These are phyloP conservation scores for Colletotrichum limetticola DNA, from an alignment of 2,329 filamentous ascomycete genomes.

Conservation along the genomic window DNA sequence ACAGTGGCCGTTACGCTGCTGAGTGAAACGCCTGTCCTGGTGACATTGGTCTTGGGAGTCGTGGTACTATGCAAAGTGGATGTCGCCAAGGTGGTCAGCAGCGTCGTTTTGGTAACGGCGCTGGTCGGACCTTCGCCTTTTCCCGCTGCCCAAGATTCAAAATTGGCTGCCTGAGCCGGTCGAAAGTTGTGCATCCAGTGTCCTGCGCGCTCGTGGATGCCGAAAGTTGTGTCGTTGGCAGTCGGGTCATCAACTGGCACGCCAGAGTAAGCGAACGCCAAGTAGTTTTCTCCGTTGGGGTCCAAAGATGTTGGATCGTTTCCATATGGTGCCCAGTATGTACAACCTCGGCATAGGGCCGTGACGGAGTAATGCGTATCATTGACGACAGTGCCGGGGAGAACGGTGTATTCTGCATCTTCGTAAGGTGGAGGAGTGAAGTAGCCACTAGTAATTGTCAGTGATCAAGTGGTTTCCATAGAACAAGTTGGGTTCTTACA, in stretches of 20 bases:
- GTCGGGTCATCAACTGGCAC: slow-evolving; percentile 50
- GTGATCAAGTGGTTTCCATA: background rate
- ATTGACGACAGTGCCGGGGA: slow-evolving; percentile 48
- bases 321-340: slow-evolving; percentile 54
- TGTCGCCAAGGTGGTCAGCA: slow-evolving; percentile 28
- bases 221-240: slow-evolving; percentile 49
- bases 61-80: slow-evolving; percentile 27
- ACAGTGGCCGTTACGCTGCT: slow-evolving; percentile 8
- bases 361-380: slow-evolving; percentile 49
- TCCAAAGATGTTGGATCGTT: slow-evolving; percentile 50
- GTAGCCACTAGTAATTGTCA: slow-evolving; percentile 44
- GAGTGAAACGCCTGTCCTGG: slow-evolving; percentile 16
- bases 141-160: slow-evolving; percentile 42
- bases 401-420: slow-evolving; percentile 45
- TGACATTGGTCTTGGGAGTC: slow-evolving; percentile 22
- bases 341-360: slow-evolving; percentile 51
- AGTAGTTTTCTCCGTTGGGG: slow-evolving; percentile 47
- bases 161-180: slow-evolving; percentile 46
- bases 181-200: slow-evolving; percentile 53
- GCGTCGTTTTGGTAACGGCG: slow-evolving; percentile 16
- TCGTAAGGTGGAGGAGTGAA: slow-evolving; percentile 45
- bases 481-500: slow-evolving; percentile 39
- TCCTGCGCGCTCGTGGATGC: slow-evolving; percentile 55
- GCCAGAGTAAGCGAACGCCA: slow-evolving; percentile 53
- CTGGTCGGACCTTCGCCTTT: slow-evolving; percentile 22